Percentiles rank a stretch among this genome's conserved stretches.
phyloP scores from a whole-genome alignment of 352 stramenopile species.

The Globisporangium alternatum region DNA sequence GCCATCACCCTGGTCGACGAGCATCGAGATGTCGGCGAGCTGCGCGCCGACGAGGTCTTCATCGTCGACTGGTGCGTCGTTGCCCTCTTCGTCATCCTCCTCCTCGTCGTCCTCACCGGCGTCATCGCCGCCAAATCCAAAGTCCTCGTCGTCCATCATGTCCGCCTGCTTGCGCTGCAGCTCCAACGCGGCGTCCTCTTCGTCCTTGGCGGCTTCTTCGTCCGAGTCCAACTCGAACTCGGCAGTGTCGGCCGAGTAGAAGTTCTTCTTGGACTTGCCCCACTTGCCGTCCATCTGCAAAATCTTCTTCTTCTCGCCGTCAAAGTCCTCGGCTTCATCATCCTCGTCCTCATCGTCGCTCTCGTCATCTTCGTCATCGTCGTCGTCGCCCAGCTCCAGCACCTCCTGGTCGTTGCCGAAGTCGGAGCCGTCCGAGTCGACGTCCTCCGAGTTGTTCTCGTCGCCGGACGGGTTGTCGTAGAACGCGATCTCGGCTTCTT shows the following conservation, averaged over 20 bases:
- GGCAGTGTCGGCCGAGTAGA: constrained; percentile 83
- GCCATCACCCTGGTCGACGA: constrained; percentile 46
- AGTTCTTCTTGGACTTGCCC: constrained; percentile 85
- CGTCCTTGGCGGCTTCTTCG: constrained; percentile 75
- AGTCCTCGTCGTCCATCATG: constrained; percentile 87
- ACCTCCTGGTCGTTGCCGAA: constrained; percentile 61
- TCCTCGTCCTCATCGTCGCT: constrained; percentile 32
- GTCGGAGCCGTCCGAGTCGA: constrained; percentile 58
- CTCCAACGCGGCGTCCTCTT: constrained; percentile 81
- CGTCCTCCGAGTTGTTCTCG: constrained; percentile 54
- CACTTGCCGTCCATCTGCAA: constrained; percentile 80
- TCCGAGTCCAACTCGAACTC: constrained; percentile 82
- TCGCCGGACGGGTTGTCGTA: constrained; percentile 82
- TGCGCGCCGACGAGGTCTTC: constrained; percentile 69
- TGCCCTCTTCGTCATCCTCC: constrained; percentile 32
- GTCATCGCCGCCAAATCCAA: constrained; percentile 52
- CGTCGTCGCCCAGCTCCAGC: constrained; percentile 52
- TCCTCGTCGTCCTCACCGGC: constrained; percentile 36
- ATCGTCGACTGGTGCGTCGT: constrained; percentile 38
- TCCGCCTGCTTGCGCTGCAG: constrained; percentile 80
- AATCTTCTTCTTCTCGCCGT: constrained; percentile 66
- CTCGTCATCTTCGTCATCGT: constrained; percentile 36
- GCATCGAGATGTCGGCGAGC: constrained; percentile 68
- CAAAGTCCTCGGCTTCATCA: constrained; percentile 50
- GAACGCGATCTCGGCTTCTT: constrained; percentile 77